phyloP scores from a whole-genome alignment of 2,329 filamentous ascomycete genomes.

The Pestalotiopsis fici region DNA sequence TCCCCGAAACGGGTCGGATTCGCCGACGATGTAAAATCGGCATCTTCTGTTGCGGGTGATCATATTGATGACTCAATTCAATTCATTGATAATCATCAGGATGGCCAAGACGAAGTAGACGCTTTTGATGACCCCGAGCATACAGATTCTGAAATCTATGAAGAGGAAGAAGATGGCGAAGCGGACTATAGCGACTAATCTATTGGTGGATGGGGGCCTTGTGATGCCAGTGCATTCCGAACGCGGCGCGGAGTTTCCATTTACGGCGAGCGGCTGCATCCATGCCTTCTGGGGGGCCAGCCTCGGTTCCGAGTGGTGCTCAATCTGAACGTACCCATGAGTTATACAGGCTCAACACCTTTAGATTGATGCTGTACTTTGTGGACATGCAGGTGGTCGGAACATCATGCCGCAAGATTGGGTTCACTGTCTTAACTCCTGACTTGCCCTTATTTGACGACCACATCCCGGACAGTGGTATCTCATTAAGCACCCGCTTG shows the following conservation, averaged over 20 bases:
- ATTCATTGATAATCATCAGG: slow-evolving; percentile 12
- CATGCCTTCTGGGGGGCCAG: not conserved
- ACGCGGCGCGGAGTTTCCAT: not conserved
- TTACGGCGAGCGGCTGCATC: not conserved
- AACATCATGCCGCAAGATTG: too few relatives aligned
- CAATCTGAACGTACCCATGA: not conserved
- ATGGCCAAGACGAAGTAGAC: not conserved
- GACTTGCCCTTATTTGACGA: too few relatives aligned
- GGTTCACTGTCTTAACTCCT: too few relatives aligned
- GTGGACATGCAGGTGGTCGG: too few relatives aligned
- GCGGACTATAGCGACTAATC: slow-evolving; percentile 25
- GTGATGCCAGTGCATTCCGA: not conserved
- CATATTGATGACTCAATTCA: slow-evolving; percentile 19
- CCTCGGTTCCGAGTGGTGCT: not conserved
- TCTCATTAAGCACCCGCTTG: too few relatives aligned
- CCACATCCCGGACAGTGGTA: too few relatives aligned
- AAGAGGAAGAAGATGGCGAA: slow-evolving; percentile 30
- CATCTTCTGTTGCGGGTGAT: slow-evolving; percentile 21
- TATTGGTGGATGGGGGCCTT: not conserved
- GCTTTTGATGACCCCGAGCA: slow-evolving; percentile 19
- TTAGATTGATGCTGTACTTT: too few relatives aligned
- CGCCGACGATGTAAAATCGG: slow-evolving; percentile 48
- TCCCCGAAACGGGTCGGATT: slow-evolving; percentile 63
- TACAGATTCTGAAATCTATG: slow-evolving; percentile 31
- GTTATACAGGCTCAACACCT: not conserved